Conservation (phyloP, 2,329 filamentous ascomycete species). For the Polychaeton citri region DNA sequence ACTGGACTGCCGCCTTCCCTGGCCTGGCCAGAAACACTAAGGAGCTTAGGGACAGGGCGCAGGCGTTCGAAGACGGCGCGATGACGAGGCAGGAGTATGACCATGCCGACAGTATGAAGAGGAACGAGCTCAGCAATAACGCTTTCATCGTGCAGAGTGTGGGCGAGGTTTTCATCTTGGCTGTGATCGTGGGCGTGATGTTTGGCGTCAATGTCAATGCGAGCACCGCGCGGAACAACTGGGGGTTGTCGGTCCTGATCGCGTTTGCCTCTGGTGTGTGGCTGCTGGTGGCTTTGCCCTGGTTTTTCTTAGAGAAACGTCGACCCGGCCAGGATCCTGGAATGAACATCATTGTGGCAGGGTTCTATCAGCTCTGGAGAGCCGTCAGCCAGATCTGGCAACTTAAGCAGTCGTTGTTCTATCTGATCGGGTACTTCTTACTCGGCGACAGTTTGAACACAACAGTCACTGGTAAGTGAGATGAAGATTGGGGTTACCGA, state of each 20-base stretch:
- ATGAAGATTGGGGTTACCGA: neutral
- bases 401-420: conserved; percentile 51
- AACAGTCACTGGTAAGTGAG: conserved; percentile 38
- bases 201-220: conserved; percentile 48
- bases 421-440: conserved; percentile 54
- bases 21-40: conserved; percentile 42
- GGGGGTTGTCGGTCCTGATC: conserved; percentile 51
- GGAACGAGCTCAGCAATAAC: conserved; percentile 50
- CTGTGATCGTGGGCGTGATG: conserved; percentile 51
- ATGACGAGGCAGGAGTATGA: conserved; percentile 50
- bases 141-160: conserved; percentile 52
- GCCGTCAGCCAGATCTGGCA: conserved; percentile 49
- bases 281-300: conserved; percentile 50
- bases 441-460: conserved; percentile 59
- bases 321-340: conserved; percentile 44
- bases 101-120: conserved; percentile 46
- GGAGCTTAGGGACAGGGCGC: conserved; percentile 36
- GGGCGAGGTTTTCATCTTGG: conserved; percentile 48
- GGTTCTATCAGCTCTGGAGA: conserved; percentile 48
- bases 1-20: conserved; percentile 55
- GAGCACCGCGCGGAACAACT: conserved; percentile 49
- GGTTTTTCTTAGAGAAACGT: conserved; percentile 53
- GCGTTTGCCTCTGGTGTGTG: conserved; percentile 52
- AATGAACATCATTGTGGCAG: conserved; percentile 42
- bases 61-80: conserved; percentile 35